These are phyloP conservation scores for Aspergillus persii DNA, from an alignment of 2,329 filamentous ascomycete species.

Conservation along the genomic window DNA sequence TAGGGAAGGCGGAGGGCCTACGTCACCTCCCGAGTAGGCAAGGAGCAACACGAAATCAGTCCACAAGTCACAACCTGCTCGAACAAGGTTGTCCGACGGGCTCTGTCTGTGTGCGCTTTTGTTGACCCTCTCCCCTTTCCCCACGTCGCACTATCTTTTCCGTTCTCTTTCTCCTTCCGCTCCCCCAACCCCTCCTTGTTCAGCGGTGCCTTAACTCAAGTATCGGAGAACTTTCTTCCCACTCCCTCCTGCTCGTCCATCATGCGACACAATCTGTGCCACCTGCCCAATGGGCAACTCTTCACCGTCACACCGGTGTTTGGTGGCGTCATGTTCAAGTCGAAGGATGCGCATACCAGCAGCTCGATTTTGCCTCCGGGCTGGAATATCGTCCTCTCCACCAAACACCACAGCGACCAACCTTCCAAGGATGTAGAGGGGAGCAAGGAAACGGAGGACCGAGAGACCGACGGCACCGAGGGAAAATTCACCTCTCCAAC, in stretches of 20 bases:
- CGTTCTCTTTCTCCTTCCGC: neutral
- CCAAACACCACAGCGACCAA: conserved; percentile 51
- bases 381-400: conserved; percentile 86
- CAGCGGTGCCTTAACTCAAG: neutral
- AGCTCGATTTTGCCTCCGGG: conserved; percentile 69
- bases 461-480: conserved; percentile 35
- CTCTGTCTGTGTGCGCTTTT: neutral
- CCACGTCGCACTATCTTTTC: neutral
- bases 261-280: conserved; percentile 36
- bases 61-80: neutral
- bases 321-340: conserved; percentile 87
- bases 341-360: conserved; percentile 68
- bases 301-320: conserved; percentile 82
- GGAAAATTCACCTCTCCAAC: conserved; percentile 69
- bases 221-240: neutral
- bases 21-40: neutral
- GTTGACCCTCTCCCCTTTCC: neutral
- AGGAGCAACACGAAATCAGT: neutral
- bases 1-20: neutral
- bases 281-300: conserved; percentile 83
- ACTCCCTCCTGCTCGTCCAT: conserved; percentile 3
- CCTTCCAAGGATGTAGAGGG: conserved; percentile 15
- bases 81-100: neutral
- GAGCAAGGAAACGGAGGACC: conserved; percentile 13
- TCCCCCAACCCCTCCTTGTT: neutral